These are phyloP conservation scores for Neltuma alba DNA, from an alignment of 306 rosid genomes.

Conservation along the genomic window DNA sequence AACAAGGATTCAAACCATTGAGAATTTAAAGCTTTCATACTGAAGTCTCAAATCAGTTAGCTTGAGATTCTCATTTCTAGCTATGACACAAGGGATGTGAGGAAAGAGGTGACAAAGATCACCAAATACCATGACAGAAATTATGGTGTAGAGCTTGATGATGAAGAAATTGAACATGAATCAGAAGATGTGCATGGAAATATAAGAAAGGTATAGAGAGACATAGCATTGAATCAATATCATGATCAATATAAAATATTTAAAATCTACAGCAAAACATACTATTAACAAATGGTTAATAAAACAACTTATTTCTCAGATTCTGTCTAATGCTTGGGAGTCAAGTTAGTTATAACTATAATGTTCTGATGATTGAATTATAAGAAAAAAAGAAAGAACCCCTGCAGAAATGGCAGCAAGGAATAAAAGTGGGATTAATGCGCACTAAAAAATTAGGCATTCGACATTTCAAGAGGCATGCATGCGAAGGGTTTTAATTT, in stretches of 20 bases:
- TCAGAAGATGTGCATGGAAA: background rate
- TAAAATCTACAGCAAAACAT: too few relatives aligned
- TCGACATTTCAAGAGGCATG: background rate
- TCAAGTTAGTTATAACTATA: background rate
- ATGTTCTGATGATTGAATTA: background rate
- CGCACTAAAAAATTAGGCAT: background rate
- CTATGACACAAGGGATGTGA: background rate
- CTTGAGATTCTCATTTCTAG: slow-evolving; percentile 4
- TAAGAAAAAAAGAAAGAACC: background rate
- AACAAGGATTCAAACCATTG: slow-evolving; percentile 1
- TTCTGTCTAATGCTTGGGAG: background rate
- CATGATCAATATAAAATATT: background rate
- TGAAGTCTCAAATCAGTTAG: slow-evolving; percentile 2
- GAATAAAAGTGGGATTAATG: background rate
- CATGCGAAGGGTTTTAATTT: background rate
- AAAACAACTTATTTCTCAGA: background rate
- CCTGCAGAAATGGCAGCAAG: background rate
- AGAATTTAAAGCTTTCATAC: background rate
- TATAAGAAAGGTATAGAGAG: background rate
- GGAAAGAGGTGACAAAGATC: background rate
- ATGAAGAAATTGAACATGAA: background rate
- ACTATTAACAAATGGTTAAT: background rate
- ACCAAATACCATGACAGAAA: background rate
- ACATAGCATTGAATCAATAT: background rate
- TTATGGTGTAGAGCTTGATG: background rate